Base-by-base conservation (phyloP, 352 stramenopile species). In the Elongisporangium undulatum region DNA sequence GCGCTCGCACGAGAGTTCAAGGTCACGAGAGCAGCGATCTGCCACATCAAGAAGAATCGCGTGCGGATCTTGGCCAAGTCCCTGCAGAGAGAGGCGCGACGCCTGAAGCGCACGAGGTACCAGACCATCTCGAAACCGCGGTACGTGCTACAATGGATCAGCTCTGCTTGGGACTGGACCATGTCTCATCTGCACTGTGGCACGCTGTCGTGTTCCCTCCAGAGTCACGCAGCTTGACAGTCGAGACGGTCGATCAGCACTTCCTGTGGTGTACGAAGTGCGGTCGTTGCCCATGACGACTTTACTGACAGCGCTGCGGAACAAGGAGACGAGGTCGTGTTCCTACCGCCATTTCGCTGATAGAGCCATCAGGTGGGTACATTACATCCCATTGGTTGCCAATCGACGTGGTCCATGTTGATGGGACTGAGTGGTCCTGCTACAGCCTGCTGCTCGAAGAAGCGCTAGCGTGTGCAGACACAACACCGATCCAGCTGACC, bases 381-480 rank as follows among this genome's bases (percentile, higher is more conserved):
- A n/a, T n/a, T n/a, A n/a, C n/a, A n/a, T n/a, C n/a, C 7, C 24
- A 3, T 3, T 34, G 24, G 24, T 34, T 34, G 24, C 7, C 24
- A 7, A 34, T 34, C 24, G 24, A 34, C 7, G 24, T 7, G 24
- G 3, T 34, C 7, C 24, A 3, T 34, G 24, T 7, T 34, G 24
- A 34, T 7, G 3, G 3, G 24, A 34, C 24, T n/a, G n/a, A n/a
- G n/a, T n/a, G 24, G 3, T 3, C 7, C 10, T 61, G 50, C 9
- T 12, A 4, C 21, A 85, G 75, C 62, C 72, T 88, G 22, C 60
- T 90, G 17, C 57, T 90, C 1, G 80, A 90, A 58, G 77, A 88
- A 61, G 68, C 77, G 0, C 51, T 87, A 19, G 65, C 68, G 10
- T 58, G 69, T 10, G 23, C 77, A 4, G 60, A 66, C 1, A 75